Evolutionary conservation across 768 basidiomycete species (phyloP).

Genomic region (Hemileccinum impolitum): DNA sequence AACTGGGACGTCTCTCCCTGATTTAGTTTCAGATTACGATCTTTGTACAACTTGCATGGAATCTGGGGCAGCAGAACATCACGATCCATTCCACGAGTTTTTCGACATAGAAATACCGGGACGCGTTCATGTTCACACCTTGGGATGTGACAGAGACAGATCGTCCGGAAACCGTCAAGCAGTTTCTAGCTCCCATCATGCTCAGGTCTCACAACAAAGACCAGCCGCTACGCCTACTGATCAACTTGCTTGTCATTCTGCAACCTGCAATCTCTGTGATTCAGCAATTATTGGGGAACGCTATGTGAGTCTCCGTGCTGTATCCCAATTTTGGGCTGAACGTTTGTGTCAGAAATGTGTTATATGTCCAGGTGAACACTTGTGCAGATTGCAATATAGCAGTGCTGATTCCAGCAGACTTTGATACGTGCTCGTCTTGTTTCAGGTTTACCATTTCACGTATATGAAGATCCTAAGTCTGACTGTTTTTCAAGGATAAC

Average conservation of each 20-base stretch:
- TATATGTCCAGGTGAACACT: conserved; percentile 50
- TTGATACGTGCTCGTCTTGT: conserved; percentile 70
- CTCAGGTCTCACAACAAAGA: background rate
- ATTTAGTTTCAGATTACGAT: conserved; percentile 56
- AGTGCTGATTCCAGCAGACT: conserved; percentile 43
- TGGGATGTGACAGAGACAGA: conserved; percentile 31
- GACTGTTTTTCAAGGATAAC: conserved; percentile 48
- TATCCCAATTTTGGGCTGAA: conserved; percentile 2
- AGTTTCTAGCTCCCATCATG: conserved; percentile 1
- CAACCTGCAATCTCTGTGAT: conserved; percentile 76
- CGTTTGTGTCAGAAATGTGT: conserved; percentile 64
- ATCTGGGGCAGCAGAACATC: conserved; percentile 45
- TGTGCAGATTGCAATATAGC: background rate
- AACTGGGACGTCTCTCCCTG: background rate
- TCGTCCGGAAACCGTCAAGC: conserved; percentile 12
- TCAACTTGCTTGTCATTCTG: conserved; percentile 48
- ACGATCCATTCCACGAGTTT: conserved; percentile 68
- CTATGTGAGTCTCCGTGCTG: conserved; percentile 49
- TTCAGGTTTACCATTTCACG: conserved; percentile 45
- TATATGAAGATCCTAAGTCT: background rate
- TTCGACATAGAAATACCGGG: conserved; percentile 65
- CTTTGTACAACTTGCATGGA: conserved; percentile 59
- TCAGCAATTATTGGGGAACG: conserved; percentile 65
- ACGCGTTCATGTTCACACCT: conserved; percentile 60
- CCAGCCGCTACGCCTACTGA: background rate